These are phyloP conservation scores for Dactylellina leptospora DNA, from an alignment of 2,329 filamentous ascomycete species.

Conservation along the genomic window DNA sequence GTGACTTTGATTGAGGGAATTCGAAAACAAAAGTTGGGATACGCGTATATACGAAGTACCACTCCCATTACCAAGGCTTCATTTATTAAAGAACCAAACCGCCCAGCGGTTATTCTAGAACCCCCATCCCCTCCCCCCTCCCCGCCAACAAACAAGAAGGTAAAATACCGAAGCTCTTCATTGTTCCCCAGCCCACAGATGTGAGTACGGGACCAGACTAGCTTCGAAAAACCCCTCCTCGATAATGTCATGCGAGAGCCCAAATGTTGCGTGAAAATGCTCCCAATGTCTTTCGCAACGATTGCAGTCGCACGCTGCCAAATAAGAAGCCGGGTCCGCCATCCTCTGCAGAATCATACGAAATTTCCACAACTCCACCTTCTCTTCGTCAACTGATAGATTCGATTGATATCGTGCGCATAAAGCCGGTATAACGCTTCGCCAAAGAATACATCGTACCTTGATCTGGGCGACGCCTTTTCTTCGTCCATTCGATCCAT, in stretches of 20 bases:
- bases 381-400: neutral
- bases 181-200: neutral
- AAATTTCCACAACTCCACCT: slow-evolving; percentile 5
- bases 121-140: too few species aligned
- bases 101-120: too few species aligned
- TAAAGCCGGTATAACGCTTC: slow-evolving; percentile 3
- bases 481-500: neutral
- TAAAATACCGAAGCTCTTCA: too few species aligned
- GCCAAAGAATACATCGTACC: slow-evolving; percentile 12
- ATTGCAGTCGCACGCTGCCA: slow-evolving; percentile 1
- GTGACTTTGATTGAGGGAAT: too few species aligned
- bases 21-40: too few species aligned
- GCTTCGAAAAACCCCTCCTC: neutral
- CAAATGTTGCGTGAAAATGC: neutral
- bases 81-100: too few species aligned
- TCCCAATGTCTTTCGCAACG: neutral
- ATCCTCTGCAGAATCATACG: neutral
- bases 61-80: too few species aligned
- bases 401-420: neutral
- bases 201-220: neutral
- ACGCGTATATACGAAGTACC: too few species aligned
- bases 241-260: neutral
- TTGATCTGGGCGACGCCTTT: neutral
- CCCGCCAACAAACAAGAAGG: too few species aligned
- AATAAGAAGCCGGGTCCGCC: slow-evolving; percentile 1